Conservation (phyloP, 2,329 filamentous ascomycete species). For the Diplodia intermedia region DNA sequence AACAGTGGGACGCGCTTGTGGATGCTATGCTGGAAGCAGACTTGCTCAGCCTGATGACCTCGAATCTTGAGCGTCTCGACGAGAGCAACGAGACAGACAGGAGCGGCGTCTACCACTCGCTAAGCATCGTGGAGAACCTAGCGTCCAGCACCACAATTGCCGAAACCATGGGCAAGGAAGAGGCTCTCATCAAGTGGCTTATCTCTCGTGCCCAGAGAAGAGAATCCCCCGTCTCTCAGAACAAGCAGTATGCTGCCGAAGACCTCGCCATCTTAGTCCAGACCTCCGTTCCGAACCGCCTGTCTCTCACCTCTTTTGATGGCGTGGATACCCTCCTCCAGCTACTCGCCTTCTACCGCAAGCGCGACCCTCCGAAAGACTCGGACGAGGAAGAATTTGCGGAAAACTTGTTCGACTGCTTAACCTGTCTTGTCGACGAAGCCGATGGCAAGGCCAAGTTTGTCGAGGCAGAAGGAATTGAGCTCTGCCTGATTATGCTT, state of each 20-base stretch:
- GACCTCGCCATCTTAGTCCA: slow-evolving; percentile 89
- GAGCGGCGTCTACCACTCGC: slow-evolving; percentile 83
- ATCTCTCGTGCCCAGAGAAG: slow-evolving; percentile 72
- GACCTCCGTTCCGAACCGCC: slow-evolving; percentile 70
- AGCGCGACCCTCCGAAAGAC: slow-evolving; percentile 82
- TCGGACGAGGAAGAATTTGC: slow-evolving; percentile 93
- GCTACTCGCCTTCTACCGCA: slow-evolving; percentile 82
- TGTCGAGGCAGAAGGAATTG: slow-evolving; percentile 87
- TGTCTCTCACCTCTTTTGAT: slow-evolving; percentile 67
- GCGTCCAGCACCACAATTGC: slow-evolving; percentile 73
- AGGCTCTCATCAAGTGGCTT: slow-evolving; percentile 76
- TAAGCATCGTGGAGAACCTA: slow-evolving; percentile 84
- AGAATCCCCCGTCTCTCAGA: slow-evolving; percentile 77
- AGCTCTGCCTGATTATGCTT: slow-evolving; percentile 90
- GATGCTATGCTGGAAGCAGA: slow-evolving; percentile 68
- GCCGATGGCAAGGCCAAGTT: slow-evolving; percentile 78
- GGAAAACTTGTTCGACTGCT: slow-evolving; percentile 87
- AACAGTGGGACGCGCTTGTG: slow-evolving; percentile 80
- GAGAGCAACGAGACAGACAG: slow-evolving; percentile 77
- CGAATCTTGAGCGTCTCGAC: slow-evolving; percentile 80
- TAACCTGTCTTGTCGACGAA: slow-evolving; percentile 82
- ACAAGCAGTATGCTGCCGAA: slow-evolving; percentile 94
- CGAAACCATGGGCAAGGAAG: slow-evolving; percentile 74
- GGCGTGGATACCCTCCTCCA: slow-evolving; percentile 82
- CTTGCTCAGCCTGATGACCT: slow-evolving; percentile 74